These are phyloP conservation scores for Fusarium buxicola DNA, from an alignment of 2,329 filamentous ascomycete species.

Conservation along the genomic window DNA sequence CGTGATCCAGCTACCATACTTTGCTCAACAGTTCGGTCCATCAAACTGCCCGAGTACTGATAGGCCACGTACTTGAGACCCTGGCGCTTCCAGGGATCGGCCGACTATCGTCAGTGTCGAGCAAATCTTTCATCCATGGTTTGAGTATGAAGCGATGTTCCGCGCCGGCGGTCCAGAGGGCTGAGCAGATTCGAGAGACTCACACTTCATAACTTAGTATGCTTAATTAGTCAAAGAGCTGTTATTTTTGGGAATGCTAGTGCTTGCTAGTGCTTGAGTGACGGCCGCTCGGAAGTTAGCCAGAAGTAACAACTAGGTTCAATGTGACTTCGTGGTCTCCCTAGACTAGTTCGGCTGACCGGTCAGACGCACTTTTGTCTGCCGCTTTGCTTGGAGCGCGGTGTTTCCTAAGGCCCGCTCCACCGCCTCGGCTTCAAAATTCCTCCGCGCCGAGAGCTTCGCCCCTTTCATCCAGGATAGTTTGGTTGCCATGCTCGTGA, in stretches of 20 bases:
- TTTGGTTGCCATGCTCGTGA: too few relatives aligned
- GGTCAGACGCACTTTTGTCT: neutral
- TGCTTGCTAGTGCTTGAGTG: too few relatives aligned
- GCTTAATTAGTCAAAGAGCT: neutral
- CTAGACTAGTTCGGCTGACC: neutral
- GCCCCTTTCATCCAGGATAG: too few relatives aligned
- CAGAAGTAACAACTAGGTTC: neutral
- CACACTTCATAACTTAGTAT: neutral
- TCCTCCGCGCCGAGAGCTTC: too few relatives aligned
- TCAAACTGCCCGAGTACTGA: neutral
- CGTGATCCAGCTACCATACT: neutral
- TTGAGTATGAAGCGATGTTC: neutral
- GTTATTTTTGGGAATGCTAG: neutral
- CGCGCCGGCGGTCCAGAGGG: neutral
- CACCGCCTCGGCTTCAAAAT: too few relatives aligned
- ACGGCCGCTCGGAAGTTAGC: neutral
- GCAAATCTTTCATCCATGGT: neutral
- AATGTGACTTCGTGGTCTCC: neutral
- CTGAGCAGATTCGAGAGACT: neutral
- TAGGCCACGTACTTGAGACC: too few relatives aligned
- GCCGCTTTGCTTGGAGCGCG: neutral
- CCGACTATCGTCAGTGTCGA: neutral
- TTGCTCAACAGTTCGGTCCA: neutral
- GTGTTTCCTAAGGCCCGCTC: neutral
- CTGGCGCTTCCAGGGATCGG: neutral